phyloP scores from a whole-genome alignment of 352 stramenopile species.

The Phytophthora citrophthora region DNA sequence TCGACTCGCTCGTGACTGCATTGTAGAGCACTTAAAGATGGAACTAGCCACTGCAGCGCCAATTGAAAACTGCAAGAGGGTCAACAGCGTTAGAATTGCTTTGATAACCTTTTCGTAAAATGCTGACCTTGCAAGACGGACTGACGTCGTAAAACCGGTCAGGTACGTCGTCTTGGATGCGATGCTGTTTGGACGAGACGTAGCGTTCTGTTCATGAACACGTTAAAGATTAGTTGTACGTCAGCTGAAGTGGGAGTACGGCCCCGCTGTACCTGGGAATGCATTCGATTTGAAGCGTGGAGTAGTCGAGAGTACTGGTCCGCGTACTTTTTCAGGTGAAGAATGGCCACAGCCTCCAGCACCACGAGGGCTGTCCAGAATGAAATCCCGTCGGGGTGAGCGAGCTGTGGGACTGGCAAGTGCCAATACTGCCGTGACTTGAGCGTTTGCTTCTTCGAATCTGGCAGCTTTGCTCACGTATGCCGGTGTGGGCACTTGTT shows the following conservation, averaged over 20 bases:
- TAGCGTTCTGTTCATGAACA: slow-evolving; percentile 55
- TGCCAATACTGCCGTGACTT: slow-evolving; percentile 54
- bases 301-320: slow-evolving; percentile 62
- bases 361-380: slow-evolving; percentile 19
- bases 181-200: slow-evolving; percentile 69
- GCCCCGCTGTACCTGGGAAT: slow-evolving; percentile 53
- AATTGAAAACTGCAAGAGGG: slow-evolving; percentile 54
- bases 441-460: slow-evolving; percentile 63
- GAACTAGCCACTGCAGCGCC: slow-evolving; percentile 68
- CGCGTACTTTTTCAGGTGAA: slow-evolving; percentile 48
- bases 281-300: slow-evolving; percentile 71
- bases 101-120: not conserved
- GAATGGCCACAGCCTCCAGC: slow-evolving; percentile 18
- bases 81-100: no score
- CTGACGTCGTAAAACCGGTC: slow-evolving; percentile 83
- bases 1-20: slow-evolving; percentile 61
- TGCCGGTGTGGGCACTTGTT: slow-evolving; percentile 57
- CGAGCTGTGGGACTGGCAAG: slow-evolving; percentile 17
- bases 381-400: slow-evolving; percentile 15
- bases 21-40: slow-evolving; percentile 67
- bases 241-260: not conserved
- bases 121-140: slow-evolving; percentile 57
- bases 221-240: no score
- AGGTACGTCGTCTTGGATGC: slow-evolving; percentile 53
- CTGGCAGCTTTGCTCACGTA: slow-evolving; percentile 65